A percentile compares a stretch with the other conserved stretches of the same genome.
Conservation (phyloP, 75 land plant genomes). For the Picea glauca region DNA sequence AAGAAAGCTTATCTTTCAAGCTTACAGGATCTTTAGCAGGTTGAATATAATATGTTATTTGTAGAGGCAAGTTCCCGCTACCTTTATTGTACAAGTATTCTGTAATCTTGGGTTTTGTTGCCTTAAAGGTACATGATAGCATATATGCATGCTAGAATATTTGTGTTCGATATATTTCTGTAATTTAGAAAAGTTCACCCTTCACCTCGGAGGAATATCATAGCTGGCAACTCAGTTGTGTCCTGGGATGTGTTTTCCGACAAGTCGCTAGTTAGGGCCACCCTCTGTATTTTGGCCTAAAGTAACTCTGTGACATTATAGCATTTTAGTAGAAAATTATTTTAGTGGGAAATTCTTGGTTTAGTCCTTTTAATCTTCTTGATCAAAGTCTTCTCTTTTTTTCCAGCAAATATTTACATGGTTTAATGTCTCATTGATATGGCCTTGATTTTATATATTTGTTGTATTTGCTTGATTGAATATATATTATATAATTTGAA, state of each 20-base stretch:
- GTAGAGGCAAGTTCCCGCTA: not conserved
- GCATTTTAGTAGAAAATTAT: not conserved
- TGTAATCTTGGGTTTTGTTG: not conserved
- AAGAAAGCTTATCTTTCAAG: not conserved
- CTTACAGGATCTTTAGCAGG: not conserved
- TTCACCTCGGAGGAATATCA: not conserved
- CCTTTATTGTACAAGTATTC: constrained; percentile 6
- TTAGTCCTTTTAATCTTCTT: not conserved
- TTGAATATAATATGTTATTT: not conserved
- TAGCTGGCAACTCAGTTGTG: not conserved
- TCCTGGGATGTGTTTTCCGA: not conserved
- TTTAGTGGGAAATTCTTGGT: not conserved
- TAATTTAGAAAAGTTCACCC: not conserved
- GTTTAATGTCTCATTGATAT: not conserved
- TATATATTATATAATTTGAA: not conserved
- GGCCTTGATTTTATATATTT: not conserved
- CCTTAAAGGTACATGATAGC: not conserved
- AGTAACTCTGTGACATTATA: not conserved
- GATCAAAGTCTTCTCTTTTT: not conserved
- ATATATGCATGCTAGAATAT: not conserved
- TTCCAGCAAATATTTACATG: not conserved
- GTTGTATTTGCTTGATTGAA: not conserved
- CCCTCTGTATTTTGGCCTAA: not conserved
- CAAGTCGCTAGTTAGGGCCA: not conserved
- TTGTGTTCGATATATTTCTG: not conserved